Evolutionary conservation across 2,329 filamentous ascomycete genomes (phyloP), one percentile per base, ranked within the genome.

Genomic region (Fusarium palustre): DNA sequence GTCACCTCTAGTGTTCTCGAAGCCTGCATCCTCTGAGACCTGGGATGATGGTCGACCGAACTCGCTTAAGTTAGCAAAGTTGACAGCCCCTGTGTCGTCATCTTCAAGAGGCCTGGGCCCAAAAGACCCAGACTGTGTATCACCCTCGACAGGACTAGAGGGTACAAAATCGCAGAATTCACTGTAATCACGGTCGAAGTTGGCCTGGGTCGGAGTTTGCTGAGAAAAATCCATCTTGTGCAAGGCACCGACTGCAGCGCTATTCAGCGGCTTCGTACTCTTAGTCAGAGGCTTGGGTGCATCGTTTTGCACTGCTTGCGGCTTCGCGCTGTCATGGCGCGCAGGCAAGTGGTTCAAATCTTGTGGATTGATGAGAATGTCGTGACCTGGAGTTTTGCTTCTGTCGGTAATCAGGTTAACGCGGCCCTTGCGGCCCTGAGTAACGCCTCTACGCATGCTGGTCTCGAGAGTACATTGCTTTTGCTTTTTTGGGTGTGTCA

Each of bases 181-280:
- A 77, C 83, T 82, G 69, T 89, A 89, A 76, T 87, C 87, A 38
- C 86, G 83, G 47, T 81, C 85, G 45, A 84, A 82, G 68, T 89
- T 89, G 60, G 82, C 79, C 75, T 89, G 87, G 2, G 87, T 89
- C 2, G 84, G 84, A 12, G 86, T 86, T 58, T 84, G 81, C 41
- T 85, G 82, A 13, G 84, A 86, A n/a, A 76, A 78, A 33, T 84
- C 80, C 79, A 82, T 85, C 53, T 78, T 83, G 60, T 62, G 65
- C 30, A 68, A 64, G 55, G 71, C 59, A 34, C 48, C 59, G 39
- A 64, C 50, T 53, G 68, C 60, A 64, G 66, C 57, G 46, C 43
- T 59, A 45, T 67, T 55, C 36, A 64, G 68, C 59, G 55, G 70
- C 34, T 68, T 70, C 57, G 57, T 49, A 55, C 33, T 66, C 45